phyloP scores from a whole-genome alignment of 768 basidiomycete species.

The Lentinula boryana region DNA sequence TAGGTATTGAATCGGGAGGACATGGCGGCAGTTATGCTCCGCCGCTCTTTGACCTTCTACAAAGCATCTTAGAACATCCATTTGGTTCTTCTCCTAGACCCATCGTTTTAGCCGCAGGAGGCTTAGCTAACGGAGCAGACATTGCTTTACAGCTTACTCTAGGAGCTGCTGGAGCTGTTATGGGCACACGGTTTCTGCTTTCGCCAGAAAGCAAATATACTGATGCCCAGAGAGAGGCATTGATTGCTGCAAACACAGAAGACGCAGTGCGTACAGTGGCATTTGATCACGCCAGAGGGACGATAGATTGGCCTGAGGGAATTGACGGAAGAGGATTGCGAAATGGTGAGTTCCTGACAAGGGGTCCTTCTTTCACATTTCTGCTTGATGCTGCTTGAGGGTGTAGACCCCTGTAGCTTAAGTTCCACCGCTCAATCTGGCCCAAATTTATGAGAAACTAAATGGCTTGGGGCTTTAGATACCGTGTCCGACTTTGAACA shows the following conservation, averaged over 20 bases:
- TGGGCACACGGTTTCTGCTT: conserved; percentile 73
- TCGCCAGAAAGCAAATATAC: conserved; percentile 60
- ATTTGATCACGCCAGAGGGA: conserved; percentile 54
- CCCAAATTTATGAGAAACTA: neutral
- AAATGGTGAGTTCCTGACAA: conserved; percentile 33
- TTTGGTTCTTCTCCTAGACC: conserved; percentile 29
- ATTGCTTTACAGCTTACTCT: conserved; percentile 59
- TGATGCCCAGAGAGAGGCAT: conserved; percentile 44
- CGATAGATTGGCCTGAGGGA: conserved; percentile 53
- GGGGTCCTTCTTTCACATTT: too few relatives aligned
- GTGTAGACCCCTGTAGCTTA: neutral
- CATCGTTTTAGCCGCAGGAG: conserved; percentile 70
- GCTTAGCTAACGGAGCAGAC: conserved; percentile 58
- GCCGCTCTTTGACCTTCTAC: conserved; percentile 55
- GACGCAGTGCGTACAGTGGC: conserved; percentile 53
- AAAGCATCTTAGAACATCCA: conserved; percentile 42
- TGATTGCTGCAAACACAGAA: conserved; percentile 39
- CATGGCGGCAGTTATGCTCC: conserved; percentile 57
- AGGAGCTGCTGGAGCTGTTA: conserved; percentile 61
- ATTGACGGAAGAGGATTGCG: conserved; percentile 58
- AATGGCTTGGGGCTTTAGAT: conserved; percentile 18
- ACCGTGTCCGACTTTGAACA: conserved; percentile 53
- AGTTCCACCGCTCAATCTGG: neutral
- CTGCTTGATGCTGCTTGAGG: neutral
- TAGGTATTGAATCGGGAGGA: conserved; percentile 78